These are phyloP conservation scores for Saccharomyces hybrid DNA, from an alignment of 1,139 yeast genomes.

Conservation along the genomic window DNA sequence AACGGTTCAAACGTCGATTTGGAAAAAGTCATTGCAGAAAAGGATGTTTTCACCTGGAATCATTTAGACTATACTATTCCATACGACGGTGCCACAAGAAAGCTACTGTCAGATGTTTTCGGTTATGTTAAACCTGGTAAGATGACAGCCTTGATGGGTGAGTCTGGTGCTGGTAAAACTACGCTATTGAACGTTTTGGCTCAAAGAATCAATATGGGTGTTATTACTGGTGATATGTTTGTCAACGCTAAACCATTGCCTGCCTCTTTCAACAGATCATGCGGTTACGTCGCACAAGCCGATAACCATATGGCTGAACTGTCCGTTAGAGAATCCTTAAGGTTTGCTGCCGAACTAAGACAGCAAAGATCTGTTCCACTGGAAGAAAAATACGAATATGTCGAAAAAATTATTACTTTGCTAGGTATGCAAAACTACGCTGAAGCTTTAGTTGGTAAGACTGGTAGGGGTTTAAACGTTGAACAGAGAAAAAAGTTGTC, in stretches of 20 bases:
- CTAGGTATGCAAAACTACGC: constrained; percentile 55
- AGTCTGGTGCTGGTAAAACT: constrained; percentile 65
- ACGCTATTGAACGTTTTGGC: constrained; percentile 54
- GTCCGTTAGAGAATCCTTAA: constrained; percentile 55
- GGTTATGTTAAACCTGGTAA: constrained; percentile 68
- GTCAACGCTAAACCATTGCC: constrained; percentile 51
- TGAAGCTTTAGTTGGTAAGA: constrained; percentile 54
- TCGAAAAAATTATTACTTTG: constrained; percentile 48
- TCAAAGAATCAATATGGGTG: constrained; percentile 52
- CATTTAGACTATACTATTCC: constrained; percentile 46
- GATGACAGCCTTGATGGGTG: constrained; percentile 59
- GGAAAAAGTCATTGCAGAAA: constrained; percentile 33
- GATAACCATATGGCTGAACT: constrained; percentile 52
- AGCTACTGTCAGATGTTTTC: constrained; percentile 47
- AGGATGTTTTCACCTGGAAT: constrained; percentile 48
- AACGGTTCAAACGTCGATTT: constrained; percentile 38
- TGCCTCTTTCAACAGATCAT: constrained; percentile 48
- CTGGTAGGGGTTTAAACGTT: constrained; percentile 54
- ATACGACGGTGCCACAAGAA: constrained; percentile 41
- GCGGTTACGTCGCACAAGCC: constrained; percentile 63
- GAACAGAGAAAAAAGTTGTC: constrained; percentile 61
- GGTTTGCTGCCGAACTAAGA: constrained; percentile 54
- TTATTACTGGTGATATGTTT: constrained; percentile 55
- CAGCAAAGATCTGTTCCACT: constrained; percentile 44
- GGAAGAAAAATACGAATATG: constrained; percentile 48